Percentiles rank a stretch among this genome's conserved stretches.
Conservation (phyloP, 179 eudicot species). For the Carnegiea gigantea region DNA sequence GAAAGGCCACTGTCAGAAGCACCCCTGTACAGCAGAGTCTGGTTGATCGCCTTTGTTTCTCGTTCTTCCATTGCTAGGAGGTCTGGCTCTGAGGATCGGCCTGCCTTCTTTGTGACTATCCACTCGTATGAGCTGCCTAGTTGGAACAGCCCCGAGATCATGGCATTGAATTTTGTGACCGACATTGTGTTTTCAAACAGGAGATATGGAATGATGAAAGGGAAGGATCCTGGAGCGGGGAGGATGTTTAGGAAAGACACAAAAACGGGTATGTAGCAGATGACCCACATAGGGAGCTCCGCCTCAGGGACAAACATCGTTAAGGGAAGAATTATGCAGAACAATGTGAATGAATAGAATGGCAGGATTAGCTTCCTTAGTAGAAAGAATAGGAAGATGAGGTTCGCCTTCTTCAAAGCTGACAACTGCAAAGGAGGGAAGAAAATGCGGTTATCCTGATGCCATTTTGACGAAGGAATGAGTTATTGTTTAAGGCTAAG, state of each 20-base stretch:
- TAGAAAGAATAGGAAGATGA: constrained; percentile 80
- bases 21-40: constrained; percentile 40
- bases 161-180: constrained; percentile 87
- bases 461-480: neutral
- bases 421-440: constrained; percentile 57
- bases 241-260: constrained; percentile 83
- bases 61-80: constrained; percentile 54
- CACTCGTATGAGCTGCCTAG: constrained; percentile 84
- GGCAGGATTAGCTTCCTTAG: constrained; percentile 87
- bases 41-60: constrained; percentile 44
- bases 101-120: constrained; percentile 85
- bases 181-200: constrained; percentile 95
- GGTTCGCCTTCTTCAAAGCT: constrained; percentile 65
- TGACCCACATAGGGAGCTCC: constrained; percentile 84
- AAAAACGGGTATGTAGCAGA: constrained; percentile 76
- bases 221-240: constrained; percentile 81
- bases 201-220: constrained; percentile 88
- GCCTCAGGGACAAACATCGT: constrained; percentile 97
- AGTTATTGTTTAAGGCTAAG: neutral
- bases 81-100: constrained; percentile 81
- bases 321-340: constrained; percentile 87
- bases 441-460: neutral
- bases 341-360: constrained; percentile 91
- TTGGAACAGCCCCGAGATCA: constrained; percentile 84
- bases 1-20: constrained; percentile 69